Percentiles rank a stretch among this genome's conserved stretches.
Conservation (phyloP, 306 rosid species). For the Acacia confusa region DNA sequence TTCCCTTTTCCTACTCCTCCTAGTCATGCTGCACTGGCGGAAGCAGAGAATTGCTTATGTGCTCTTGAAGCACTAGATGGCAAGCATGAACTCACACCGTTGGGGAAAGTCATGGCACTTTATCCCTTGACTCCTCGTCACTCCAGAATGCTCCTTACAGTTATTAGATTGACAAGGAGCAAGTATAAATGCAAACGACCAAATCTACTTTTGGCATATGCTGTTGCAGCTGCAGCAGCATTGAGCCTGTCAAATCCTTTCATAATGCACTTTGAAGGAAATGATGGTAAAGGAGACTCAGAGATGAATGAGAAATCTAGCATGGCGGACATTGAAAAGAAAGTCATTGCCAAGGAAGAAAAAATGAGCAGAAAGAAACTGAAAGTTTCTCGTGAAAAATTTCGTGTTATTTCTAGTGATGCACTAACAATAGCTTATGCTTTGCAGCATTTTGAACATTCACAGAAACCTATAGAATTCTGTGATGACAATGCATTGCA, state of each 20-base stretch:
- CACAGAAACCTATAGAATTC: conserved; percentile 51
- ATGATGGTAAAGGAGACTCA: conserved; percentile 42
- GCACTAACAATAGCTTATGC: conserved; percentile 74
- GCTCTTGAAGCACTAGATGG: conserved; percentile 85
- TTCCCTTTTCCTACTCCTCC: conserved; percentile 97
- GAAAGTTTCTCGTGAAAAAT: conserved; percentile 61
- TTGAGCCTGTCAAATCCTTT: conserved; percentile 88
- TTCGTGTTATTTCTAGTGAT: conserved; percentile 72
- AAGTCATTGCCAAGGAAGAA: conserved; percentile 47
- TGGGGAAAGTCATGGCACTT: conserved; percentile 85
- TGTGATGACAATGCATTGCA: conserved; percentile 69
- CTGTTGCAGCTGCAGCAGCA: conserved; percentile 84
- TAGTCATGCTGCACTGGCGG: conserved; percentile 53
- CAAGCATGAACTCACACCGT: conserved; percentile 58
- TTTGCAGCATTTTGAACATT: conserved; percentile 75
- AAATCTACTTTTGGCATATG: conserved; percentile 70
- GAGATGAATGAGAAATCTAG: conserved; percentile 40
- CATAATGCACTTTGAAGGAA: conserved; percentile 62
- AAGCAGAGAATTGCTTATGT: conserved; percentile 84
- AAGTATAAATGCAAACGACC: conserved; percentile 47
- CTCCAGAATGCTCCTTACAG: conserved; percentile 87
- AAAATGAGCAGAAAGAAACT: conserved; percentile 63
- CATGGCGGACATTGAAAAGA: conserved; percentile 22
- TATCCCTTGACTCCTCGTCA: conserved; percentile 97
- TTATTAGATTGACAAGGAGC: conserved; percentile 57